phyloP scores from a whole-genome alignment of 768 basidiomycete genomes.

The Pleurotus tuber-regium region DNA sequence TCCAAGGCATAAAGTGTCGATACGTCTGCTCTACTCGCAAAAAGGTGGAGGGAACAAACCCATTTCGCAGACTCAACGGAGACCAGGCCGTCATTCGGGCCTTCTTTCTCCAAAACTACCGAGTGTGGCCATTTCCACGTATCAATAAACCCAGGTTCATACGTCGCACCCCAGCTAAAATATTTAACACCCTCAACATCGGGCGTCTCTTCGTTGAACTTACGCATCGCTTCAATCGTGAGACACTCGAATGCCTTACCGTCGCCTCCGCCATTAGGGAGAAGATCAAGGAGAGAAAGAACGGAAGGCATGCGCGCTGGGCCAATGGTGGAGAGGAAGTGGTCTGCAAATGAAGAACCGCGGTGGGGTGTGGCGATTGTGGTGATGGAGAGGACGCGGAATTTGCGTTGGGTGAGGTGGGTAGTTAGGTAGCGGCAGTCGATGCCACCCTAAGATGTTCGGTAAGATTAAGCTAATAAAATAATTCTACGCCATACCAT shows the following conservation, averaged over 20 bases:
- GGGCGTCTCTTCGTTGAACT: conserved; percentile 85
- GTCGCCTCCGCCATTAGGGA: conserved; percentile 92
- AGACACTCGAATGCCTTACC: conserved; percentile 92
- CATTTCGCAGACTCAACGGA: conserved; percentile 85
- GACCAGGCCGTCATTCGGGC: conserved; percentile 93
- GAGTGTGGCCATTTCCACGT: conserved; percentile 84
- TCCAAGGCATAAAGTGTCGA: background rate
- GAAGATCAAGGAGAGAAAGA: conserved; percentile 72
- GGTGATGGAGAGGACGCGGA: conserved; percentile 82
- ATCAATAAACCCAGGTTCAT: conserved; percentile 87
- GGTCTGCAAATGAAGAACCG: conserved; percentile 91
- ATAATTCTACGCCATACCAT: too few relatives aligned
- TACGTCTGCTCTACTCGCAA: background rate
- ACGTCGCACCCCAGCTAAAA: conserved; percentile 93
- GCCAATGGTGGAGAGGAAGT: conserved; percentile 78
- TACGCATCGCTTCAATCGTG: conserved; percentile 79
- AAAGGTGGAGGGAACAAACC: conserved; percentile 34
- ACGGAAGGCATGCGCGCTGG: conserved; percentile 64
- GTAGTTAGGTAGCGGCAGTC: conserved; percentile 92
- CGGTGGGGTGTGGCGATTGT: conserved; percentile 95
- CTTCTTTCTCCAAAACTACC: conserved; percentile 82
- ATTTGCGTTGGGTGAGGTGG: conserved; percentile 68
- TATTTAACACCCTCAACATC: conserved; percentile 80
- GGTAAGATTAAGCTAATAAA: background rate
- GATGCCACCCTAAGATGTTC: conserved; percentile 64